A percentile compares a stretch with the other conserved stretches of the same genome.
Evolutionary conservation across 2,329 filamentous ascomycete species (phyloP).

Genomic region (Pestalotiopsis sp.): DNA sequence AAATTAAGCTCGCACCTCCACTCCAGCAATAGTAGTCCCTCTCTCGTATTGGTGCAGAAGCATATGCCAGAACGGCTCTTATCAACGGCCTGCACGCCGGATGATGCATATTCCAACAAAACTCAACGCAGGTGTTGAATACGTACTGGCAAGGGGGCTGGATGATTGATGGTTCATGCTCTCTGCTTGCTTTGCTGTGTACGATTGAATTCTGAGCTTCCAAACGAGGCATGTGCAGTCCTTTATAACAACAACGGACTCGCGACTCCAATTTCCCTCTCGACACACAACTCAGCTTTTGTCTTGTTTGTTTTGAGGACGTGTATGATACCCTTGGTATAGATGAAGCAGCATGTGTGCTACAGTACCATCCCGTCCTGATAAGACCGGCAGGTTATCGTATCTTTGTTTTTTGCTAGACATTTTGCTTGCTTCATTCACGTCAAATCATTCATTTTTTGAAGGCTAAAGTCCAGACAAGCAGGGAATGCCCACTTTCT

Average conservation of each 20-base stretch:
- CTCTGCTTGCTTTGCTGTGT: background rate
- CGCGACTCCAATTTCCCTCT: background rate
- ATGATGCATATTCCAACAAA: background rate
- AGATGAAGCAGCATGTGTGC: no score
- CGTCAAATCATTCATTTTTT: background rate
- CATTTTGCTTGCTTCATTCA: background rate
- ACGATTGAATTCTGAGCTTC: background rate
- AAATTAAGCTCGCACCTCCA: background rate
- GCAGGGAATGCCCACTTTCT: background rate
- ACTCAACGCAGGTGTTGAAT: background rate
- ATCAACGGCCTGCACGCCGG: background rate
- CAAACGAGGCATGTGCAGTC: no score
- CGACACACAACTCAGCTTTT: background rate
- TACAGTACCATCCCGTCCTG: background rate
- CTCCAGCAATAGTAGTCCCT: background rate
- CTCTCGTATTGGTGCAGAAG: background rate
- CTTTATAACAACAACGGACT: background rate
- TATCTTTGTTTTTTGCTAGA: background rate
- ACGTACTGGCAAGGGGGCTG: background rate
- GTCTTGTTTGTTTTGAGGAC: background rate
- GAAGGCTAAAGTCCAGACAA: background rate
- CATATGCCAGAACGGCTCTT: background rate
- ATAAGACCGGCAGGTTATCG: background rate
- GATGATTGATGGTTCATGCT: background rate
- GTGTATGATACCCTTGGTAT: background rate